Base-by-base conservation (phyloP, 345 rosid species). In the Laguncularia racemosa region DNA sequence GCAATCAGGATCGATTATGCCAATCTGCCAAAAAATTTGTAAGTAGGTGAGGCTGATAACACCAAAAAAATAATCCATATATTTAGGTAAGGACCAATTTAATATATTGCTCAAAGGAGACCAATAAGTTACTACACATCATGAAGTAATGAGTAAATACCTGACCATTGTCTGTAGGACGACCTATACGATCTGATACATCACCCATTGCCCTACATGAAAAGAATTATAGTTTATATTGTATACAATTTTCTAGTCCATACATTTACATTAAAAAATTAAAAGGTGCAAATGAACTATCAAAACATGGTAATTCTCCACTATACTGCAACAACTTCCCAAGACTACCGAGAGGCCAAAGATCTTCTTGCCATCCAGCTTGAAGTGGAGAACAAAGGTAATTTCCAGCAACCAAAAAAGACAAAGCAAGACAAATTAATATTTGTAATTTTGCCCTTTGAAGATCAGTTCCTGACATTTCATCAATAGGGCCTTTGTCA, bases 1-100 rank as follows among this genome's bases (percentile, higher is more conserved):
- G 68, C 97, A 89, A 69, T 93, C 97, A 48, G 90, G 99, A 80
- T 93, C 97, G 56, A 93, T 87, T 60, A 93, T 85, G 62, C 97
- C 98, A 71, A 86, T 93, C 97, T 92, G 73, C 64, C 76, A n/a
- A 17, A 23, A n/a, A 16, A 55, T 14, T 5, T 19, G 20, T n/a
- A n/a, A 60, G 20, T 48, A 49, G 50, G 50, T 13, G 51, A 38
- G 12, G 62, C 33, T 20, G 53, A 58, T 15, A 11, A 12, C 2
- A 19, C 20, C 26, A 19, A 51, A 51, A 20, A 14, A 20, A 16
- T 19, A 2, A 16, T 51, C 20, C 20, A n/a, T n/a, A n/a, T n/a
- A n/a, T n/a, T n/a, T n/a, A n/a, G n/a, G n/a, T n/a, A n/a, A n/a
- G n/a, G n/a, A n/a, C n/a, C n/a, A 11, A 19, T 20, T 0, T 51